Evolutionary conservation across 2,329 filamentous ascomycete species (phyloP).

Genomic region (Diplodia intermedia): DNA sequence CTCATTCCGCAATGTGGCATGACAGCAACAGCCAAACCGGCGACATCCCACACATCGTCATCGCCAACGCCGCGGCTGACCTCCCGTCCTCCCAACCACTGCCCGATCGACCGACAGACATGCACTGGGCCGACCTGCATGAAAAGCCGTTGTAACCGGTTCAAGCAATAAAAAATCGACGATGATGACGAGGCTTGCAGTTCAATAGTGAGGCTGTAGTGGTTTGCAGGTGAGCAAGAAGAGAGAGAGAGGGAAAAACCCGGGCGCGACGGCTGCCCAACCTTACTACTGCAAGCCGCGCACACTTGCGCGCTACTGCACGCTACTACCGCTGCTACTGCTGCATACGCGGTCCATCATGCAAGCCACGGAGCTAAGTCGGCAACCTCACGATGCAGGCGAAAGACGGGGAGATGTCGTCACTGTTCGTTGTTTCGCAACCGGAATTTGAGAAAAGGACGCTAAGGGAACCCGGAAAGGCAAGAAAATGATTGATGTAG

Average conservation of each 20-base stretch:
- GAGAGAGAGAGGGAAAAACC: neutral
- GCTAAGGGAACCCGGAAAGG: neutral
- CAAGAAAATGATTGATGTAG: neutral
- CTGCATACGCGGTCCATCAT: neutral
- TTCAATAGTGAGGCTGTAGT: neutral
- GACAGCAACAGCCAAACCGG: too few relatives aligned
- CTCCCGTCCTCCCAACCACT: too few relatives aligned
- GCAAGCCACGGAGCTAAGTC: neutral
- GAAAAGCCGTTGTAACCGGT: neutral
- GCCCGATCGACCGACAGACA: neutral
- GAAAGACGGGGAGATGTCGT: too few relatives aligned
- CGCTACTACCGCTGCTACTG: too few relatives aligned
- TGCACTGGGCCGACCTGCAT: too few relatives aligned
- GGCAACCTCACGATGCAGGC: too few relatives aligned
- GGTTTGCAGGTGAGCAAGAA: neutral
- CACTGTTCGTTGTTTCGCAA: neutral
- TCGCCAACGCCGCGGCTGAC: too few relatives aligned
- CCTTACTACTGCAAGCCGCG: conserved; percentile 4
- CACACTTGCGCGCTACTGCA: neutral
- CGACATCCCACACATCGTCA: too few relatives aligned
- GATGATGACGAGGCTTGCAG: neutral
- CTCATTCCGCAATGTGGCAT: too few relatives aligned
- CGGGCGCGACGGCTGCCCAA: neutral
- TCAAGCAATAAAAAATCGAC: neutral
- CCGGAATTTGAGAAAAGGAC: too few relatives aligned